A percentile compares a stretch with the other conserved stretches of the same genome.
Conservation (phyloP, 2,329 filamentous ascomycete genomes). For the Cordyceps tenuipes region DNA sequence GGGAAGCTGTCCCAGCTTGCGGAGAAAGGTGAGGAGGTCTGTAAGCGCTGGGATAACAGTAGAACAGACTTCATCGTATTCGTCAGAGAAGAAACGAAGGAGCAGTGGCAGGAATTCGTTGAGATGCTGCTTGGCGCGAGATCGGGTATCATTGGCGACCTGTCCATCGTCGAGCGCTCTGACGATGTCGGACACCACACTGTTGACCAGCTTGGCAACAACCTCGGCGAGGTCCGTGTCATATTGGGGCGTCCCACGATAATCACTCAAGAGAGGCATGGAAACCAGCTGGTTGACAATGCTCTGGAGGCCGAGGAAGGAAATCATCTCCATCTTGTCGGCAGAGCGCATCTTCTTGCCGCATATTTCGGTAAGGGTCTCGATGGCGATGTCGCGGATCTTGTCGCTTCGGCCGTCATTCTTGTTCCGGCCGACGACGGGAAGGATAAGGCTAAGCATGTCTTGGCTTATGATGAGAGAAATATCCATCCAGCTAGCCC, state of each 20-base stretch:
- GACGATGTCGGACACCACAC: conserved; percentile 77
- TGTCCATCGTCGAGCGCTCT: conserved; percentile 66
- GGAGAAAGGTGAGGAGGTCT: conserved; percentile 83
- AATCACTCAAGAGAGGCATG: conserved; percentile 71
- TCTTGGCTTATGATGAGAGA: conserved; percentile 82
- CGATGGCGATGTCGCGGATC: conserved; percentile 83
- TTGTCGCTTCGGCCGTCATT: conserved; percentile 58
- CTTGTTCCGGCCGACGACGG: conserved; percentile 72
- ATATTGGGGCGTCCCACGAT: conserved; percentile 74
- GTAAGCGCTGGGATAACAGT: conserved; percentile 90
- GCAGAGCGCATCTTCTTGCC: conserved; percentile 94
- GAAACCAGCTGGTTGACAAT: conserved; percentile 80
- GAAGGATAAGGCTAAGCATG: conserved; percentile 77
- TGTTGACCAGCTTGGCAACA: conserved; percentile 93
- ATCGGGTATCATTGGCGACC: conserved; percentile 54
- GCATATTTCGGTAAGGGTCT: conserved; percentile 91
- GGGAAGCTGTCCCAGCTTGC: conserved; percentile 69
- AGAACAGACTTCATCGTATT: conserved; percentile 96
- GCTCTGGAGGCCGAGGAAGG: conserved; percentile 77
- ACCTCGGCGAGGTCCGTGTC: conserved; percentile 93
- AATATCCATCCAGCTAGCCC: conserved; percentile 99
- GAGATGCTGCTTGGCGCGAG: conserved; percentile 72
- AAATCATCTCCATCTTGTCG: conserved; percentile 91
- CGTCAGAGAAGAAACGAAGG: conserved; percentile 90
- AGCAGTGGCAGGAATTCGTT: conserved; percentile 79